Conservation (phyloP, 208 protist genomes). For the Trypanosoma platydactyli region DNA sequence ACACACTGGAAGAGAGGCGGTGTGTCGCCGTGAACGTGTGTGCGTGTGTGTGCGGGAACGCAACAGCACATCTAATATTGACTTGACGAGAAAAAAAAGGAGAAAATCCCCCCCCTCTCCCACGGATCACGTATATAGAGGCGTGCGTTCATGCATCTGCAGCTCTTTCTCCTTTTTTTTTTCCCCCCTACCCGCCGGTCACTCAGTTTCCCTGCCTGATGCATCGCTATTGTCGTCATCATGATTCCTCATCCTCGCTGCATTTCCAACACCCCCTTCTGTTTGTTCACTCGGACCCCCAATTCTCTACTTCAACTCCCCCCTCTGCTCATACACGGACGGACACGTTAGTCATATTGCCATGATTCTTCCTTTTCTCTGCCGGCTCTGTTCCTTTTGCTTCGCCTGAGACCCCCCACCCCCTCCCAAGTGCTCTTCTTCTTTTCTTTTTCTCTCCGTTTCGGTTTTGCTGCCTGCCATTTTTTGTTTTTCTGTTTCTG, state of each 20-base stretch:
- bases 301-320: too few relatives aligned
- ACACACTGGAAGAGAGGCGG: background rate
- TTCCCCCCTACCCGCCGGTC: too few relatives aligned
- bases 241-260: constrained; percentile 1
- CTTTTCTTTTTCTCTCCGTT: constrained; percentile 19
- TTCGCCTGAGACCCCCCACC: too few relatives aligned
- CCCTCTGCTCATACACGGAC: too few relatives aligned
- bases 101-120: background rate
- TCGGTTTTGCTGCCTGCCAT: background rate
- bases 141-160: too few relatives aligned
- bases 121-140: background rate
- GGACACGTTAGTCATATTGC: too few relatives aligned
- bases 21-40: background rate
- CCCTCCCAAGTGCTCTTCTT: background rate
- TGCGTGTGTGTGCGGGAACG: background rate
- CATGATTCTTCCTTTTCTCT: too few relatives aligned
- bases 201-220: too few relatives aligned
- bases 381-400: too few relatives aligned
- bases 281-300: too few relatives aligned
- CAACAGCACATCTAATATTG: constrained; percentile 6
- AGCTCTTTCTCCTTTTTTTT: too few relatives aligned
- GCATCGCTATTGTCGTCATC: constrained; percentile 13
- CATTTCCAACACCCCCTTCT: background rate
- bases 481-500: constrained; percentile 21
- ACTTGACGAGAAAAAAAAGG: constrained; percentile 8